Percentiles rank a stretch among this genome's conserved stretches.
phyloP scores from a whole-genome alignment of 345 rosid genomes.

The Gossypium australe region DNA sequence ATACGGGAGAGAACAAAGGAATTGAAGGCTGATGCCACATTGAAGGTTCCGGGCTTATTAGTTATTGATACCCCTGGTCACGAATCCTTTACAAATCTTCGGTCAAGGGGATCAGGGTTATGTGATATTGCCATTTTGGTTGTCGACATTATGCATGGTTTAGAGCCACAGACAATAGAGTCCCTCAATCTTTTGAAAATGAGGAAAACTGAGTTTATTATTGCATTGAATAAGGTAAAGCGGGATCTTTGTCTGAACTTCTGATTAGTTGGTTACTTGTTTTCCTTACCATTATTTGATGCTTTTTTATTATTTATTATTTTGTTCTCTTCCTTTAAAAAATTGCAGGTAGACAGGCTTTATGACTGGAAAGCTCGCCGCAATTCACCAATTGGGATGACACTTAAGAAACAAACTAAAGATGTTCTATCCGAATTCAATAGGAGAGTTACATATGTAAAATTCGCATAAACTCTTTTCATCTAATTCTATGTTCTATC shows the following conservation, averaged over 20 bases:
- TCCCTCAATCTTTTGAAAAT: constrained; percentile 79
- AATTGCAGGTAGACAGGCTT: constrained; percentile 78
- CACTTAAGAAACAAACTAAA: constrained; percentile 64
- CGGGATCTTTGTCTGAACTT: constrained; percentile 9
- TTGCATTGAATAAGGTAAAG: constrained; percentile 89
- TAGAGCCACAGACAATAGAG: constrained; percentile 90
- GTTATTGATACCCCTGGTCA: constrained; percentile 99
- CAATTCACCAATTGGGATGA: constrained; percentile 67
- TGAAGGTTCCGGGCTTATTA: constrained; percentile 91
- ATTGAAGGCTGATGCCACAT: constrained; percentile 83
- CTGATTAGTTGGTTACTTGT: constrained; percentile 1
- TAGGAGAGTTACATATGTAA: constrained; percentile 58
- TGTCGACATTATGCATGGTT: constrained; percentile 91
- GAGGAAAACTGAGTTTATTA: constrained; percentile 85
- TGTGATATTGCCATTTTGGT: constrained; percentile 97
- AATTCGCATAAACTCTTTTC: neutral
- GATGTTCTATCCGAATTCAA: constrained; percentile 73
- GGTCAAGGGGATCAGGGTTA: constrained; percentile 90
- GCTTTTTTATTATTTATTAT: neutral
- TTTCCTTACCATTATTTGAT: neutral
- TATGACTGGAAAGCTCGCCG: constrained; percentile 80
- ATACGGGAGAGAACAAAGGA: constrained; percentile 93
- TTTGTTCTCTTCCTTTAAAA: neutral
- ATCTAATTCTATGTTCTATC: neutral
- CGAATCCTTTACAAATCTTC: constrained; percentile 79